Conservation (phyloP, 1,284 basidiomycete species). For the Schizophyllum amplum region DNA sequence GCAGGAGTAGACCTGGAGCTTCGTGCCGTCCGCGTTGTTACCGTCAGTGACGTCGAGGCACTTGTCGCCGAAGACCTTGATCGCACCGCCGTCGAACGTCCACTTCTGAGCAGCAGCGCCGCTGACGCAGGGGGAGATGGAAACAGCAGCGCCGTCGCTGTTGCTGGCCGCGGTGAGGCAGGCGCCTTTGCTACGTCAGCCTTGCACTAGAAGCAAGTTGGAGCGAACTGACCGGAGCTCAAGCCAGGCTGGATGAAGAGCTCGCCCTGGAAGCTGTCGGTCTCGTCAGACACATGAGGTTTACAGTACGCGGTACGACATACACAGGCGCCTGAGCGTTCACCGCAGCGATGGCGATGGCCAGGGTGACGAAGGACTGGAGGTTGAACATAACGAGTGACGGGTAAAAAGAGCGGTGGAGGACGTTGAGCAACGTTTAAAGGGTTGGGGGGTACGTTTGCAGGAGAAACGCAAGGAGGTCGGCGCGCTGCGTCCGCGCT, state of each 20-base stretch:
- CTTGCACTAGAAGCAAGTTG: neutral
- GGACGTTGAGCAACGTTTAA: neutral
- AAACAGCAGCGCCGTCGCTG: conserved; percentile 35
- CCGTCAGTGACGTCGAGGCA: conserved; percentile 39
- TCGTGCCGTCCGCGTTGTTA: conserved; percentile 29
- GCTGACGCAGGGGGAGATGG: conserved; percentile 32
- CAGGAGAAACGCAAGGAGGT: neutral
- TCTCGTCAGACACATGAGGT: neutral
- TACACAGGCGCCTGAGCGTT: conserved; percentile 13
- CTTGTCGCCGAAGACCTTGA: conserved; percentile 36
- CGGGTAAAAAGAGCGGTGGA: neutral
- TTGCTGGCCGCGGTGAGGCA: conserved; percentile 42
- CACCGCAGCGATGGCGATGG: neutral
- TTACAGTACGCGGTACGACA: neutral
- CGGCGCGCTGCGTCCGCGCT: neutral
- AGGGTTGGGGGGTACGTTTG: neutral
- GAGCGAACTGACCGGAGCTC: conserved; percentile 25
- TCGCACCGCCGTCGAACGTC: conserved; percentile 32
- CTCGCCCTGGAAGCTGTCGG: conserved; percentile 25
- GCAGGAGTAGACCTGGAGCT: conserved; percentile 43
- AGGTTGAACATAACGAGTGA: neutral
- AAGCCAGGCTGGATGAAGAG: conserved; percentile 33
- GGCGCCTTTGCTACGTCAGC: conserved; percentile 3
- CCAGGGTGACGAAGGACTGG: neutral
- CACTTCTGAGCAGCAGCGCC: conserved; percentile 34